Base-by-base conservation (phyloP, 1,284 basidiomycete genomes). In the Chiua sp. region DNA sequence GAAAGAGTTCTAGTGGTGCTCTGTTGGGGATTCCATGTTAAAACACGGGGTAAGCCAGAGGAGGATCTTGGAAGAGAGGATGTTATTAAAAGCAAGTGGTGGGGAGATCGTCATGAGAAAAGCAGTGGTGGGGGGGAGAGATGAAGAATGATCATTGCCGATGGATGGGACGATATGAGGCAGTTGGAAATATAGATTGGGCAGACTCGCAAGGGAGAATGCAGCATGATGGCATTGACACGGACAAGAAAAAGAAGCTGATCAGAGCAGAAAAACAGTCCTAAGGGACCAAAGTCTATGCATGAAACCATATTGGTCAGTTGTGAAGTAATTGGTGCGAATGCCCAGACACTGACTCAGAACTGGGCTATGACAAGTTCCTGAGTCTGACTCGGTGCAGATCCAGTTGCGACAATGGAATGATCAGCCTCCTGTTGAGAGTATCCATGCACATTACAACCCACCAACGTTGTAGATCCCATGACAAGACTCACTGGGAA, bases 1-100 rank as follows among this genome's bases (percentile, higher is more conserved):
- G 37, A 32, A 35, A 7, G 37, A 85, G 76, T 65, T 85, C 84
- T 13, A 80, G 72, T 26, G 83, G 74, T 53, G 80, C 73, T 63
- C 79, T 81, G 66, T 76, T 80, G 20, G 86, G 83, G 22, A 84
- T 84, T 56, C 75, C 72, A 73, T 73, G 48, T 44, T 44, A 49
- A 51, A 50, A 49, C 35, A 44, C 46, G 52, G 49, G 59, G 59
- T 51, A 56, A 53, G 57, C 57, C 63, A 72, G 66, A 68, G 62
- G 42, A n/a, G 61, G 67, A 57, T 59, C 52, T 51, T 44, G 55
- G 55, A 46, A 32, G 30, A 52, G 62, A 30, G 60, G 46, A 48
- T 26, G 59, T 57, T 72, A 75, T 70, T 74, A 74, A 65, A 61
- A 55, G 67, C 20, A 32, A 35, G 39, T 59, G 56, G 53, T 47